Evolutionary conservation across 805 yeast species (phyloP).

Genomic region (Saturnispora saitoi): DNA sequence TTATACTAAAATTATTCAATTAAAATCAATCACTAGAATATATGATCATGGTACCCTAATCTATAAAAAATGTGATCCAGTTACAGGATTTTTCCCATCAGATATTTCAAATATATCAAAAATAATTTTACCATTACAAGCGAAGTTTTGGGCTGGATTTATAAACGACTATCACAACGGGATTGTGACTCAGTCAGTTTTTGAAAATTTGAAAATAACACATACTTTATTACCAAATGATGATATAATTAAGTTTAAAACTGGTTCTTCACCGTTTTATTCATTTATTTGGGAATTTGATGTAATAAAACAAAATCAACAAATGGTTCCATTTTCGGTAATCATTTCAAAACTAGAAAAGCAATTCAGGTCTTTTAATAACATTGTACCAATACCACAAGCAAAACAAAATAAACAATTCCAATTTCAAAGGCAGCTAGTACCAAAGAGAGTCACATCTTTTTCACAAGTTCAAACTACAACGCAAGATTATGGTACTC

Average conservation of each 20-base stretch:
- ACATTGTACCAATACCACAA: neutral
- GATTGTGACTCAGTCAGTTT: slow-evolving; percentile 16
- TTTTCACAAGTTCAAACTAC: neutral
- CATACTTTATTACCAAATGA: slow-evolving; percentile 26
- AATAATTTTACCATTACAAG: slow-evolving; percentile 25
- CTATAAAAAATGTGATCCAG: slow-evolving; percentile 23
- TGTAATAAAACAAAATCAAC: slow-evolving; percentile 12
- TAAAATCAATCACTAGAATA: slow-evolving; percentile 22
- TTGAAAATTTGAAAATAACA: slow-evolving; percentile 20
- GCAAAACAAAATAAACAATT: neutral
- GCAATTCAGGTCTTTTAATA: neutral
- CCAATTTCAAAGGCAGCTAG: slow-evolving; percentile 1
- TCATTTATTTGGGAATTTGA: slow-evolving; percentile 28
- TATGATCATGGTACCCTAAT: slow-evolving; percentile 19
- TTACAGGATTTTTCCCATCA: slow-evolving; percentile 22
- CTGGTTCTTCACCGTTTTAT: slow-evolving; percentile 18
- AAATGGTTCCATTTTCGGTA: slow-evolving; percentile 22
- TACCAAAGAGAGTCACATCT: neutral
- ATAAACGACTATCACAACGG: slow-evolving; percentile 28
- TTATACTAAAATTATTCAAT: slow-evolving; percentile 23
- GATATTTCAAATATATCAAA: slow-evolving; percentile 16
- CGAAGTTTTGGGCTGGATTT: slow-evolving; percentile 27
- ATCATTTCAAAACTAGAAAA: slow-evolving; percentile 12
- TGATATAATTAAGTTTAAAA: slow-evolving; percentile 17
- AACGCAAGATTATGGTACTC: neutral